Percentiles rank a stretch among this genome's conserved stretches.
These are phyloP conservation scores for Bondarzewia mesenterica DNA, from an alignment of 1,284 basidiomycete species.

Conservation along the genomic window DNA sequence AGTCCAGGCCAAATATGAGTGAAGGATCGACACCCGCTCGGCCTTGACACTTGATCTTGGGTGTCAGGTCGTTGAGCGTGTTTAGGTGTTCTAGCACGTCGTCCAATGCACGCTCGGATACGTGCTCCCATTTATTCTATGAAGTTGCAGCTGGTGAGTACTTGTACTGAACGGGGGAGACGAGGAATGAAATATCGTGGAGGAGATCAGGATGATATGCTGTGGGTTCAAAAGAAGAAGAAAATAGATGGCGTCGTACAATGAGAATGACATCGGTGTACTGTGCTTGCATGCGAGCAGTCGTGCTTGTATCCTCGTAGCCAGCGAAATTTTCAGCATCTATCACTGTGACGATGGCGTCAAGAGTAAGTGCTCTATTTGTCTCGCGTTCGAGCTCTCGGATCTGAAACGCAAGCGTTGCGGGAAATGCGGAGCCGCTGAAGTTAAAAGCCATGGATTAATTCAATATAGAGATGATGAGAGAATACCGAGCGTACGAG, in stretches of 20 bases:
- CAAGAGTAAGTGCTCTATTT: slow-evolving; percentile 67
- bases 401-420: slow-evolving; percentile 87
- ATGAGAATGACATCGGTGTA: slow-evolving; percentile 86
- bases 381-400: slow-evolving; percentile 79
- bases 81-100: slow-evolving; percentile 79
- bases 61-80: slow-evolving; percentile 83
- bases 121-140: slow-evolving; percentile 83
- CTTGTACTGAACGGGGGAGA: neutral
- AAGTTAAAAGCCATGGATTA: slow-evolving; percentile 1
- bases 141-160: slow-evolving; percentile 3
- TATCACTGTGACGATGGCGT: slow-evolving; percentile 84
- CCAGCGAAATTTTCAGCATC: slow-evolving; percentile 86
- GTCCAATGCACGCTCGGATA: slow-evolving; percentile 71
- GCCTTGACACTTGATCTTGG: slow-evolving; percentile 68
- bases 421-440: slow-evolving; percentile 84
- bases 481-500: slow-evolving; percentile 45
- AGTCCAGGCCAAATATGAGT: slow-evolving; percentile 79
- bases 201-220: neutral
- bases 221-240: neutral
- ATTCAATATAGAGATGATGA: neutral
- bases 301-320: slow-evolving; percentile 84
- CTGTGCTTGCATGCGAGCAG: slow-evolving; percentile 88
- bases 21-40: slow-evolving; percentile 61
- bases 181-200: neutral
- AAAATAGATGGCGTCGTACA: slow-evolving; percentile 32